Evolutionary conservation across 441 rosid species (phyloP).

Genomic region (Viola pubescens): DNA sequence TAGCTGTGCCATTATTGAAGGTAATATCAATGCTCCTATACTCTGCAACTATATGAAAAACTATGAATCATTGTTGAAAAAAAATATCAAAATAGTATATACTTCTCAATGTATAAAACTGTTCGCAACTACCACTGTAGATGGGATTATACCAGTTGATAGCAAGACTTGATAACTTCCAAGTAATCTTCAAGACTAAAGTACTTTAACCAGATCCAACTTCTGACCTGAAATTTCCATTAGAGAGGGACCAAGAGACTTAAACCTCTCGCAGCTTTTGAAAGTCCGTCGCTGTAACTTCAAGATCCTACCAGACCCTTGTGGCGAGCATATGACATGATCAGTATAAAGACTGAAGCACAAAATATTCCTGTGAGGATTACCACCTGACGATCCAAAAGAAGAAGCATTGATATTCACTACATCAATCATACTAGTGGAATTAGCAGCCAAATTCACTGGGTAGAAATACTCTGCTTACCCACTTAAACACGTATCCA

Average conservation of each 20-base stretch:
- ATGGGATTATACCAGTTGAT: too few species aligned
- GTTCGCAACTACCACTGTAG: too few species aligned
- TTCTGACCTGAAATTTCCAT: not conserved
- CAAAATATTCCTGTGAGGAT: slow-evolving; percentile 31
- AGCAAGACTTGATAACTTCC: too few species aligned
- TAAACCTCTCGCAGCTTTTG: not conserved
- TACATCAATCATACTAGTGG: not conserved
- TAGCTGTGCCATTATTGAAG: too few species aligned
- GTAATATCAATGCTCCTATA: too few species aligned
- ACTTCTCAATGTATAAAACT: too few species aligned
- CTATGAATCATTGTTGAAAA: too few species aligned
- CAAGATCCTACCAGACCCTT: slow-evolving; percentile 87
- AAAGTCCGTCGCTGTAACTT: slow-evolving; percentile 2
- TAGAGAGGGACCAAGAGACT: not conserved
- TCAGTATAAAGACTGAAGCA: slow-evolving; percentile 33
- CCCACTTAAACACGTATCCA: slow-evolving; percentile 79
- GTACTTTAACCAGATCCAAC: not conserved
- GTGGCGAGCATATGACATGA: slow-evolving; percentile 67
- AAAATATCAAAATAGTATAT: too few species aligned
- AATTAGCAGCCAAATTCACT: not conserved
- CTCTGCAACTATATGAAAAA: too few species aligned
- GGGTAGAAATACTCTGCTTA: slow-evolving; percentile 23
- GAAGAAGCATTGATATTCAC: not conserved
- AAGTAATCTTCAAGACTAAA: not conserved
- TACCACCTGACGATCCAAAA: slow-evolving; percentile 46